These are phyloP conservation scores for Chaetoceros muelleri DNA, from an alignment of 108 stramenopile genomes.

Conservation along the genomic window DNA sequence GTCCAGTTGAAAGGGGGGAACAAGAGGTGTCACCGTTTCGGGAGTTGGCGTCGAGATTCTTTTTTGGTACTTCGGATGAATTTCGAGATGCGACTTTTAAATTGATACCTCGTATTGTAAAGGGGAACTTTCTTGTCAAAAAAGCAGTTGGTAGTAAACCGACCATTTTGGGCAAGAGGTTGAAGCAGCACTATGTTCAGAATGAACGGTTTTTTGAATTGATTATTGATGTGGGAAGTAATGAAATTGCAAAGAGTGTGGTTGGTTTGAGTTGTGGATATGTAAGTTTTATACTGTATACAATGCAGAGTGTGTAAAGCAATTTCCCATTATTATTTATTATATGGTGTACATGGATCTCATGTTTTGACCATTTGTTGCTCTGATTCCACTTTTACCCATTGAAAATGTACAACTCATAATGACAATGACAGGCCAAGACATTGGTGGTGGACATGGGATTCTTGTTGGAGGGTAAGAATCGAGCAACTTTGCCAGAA, in stretches of 20 bases:
- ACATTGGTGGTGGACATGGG: constrained; percentile 85
- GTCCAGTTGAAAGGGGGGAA: constrained; percentile 32
- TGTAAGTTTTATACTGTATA: constrained; percentile 20
- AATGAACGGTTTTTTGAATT: constrained; percentile 83
- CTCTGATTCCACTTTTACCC: background rate
- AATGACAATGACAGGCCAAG: constrained; percentile 27
- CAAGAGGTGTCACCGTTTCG: constrained; percentile 40
- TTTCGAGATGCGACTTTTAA: constrained; percentile 80
- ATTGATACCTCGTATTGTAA: constrained; percentile 82
- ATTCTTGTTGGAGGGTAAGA: constrained; percentile 74
- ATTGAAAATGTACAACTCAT: background rate
- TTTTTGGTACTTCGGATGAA: constrained; percentile 58
- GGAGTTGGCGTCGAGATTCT: constrained; percentile 46
- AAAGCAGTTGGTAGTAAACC: constrained; percentile 86
- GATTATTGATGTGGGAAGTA: constrained; percentile 77
- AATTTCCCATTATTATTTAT: background rate
- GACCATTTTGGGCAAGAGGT: constrained; percentile 83
- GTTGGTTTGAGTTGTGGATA: constrained; percentile 69
- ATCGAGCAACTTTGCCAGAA: constrained; percentile 68
- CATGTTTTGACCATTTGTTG: too few species aligned
- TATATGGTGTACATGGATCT: background rate
- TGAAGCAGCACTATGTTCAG: constrained; percentile 72
- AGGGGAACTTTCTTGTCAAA: constrained; percentile 87
- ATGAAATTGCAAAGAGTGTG: constrained; percentile 57
- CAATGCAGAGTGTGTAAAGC: background rate